A percentile compares a stretch with the other conserved stretches of the same genome.
phyloP scores from a whole-genome alignment of 2,329 filamentous ascomycete genomes.

The Colletotrichum truncatum region DNA sequence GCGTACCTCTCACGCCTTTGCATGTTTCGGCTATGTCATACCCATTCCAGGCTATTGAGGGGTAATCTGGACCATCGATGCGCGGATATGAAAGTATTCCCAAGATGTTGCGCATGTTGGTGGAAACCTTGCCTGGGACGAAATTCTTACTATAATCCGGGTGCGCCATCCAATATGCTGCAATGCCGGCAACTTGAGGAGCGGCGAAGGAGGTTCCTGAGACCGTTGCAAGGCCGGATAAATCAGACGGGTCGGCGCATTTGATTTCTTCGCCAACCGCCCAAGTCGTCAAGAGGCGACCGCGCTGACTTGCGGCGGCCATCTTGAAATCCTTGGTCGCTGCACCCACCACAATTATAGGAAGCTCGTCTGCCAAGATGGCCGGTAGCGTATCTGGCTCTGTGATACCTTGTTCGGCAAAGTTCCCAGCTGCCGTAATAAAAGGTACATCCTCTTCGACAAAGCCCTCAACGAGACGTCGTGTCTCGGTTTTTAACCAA shows the following conservation, averaged over 20 bases:
- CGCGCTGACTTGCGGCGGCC: background rate
- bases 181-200: background rate
- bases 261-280: background rate
- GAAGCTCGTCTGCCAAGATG: background rate
- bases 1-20: background rate
- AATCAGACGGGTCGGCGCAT: background rate
- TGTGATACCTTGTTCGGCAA: background rate
- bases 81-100: background rate
- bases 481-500: background rate
- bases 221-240: background rate
- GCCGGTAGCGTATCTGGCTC: background rate
- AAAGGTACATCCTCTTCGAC: background rate
- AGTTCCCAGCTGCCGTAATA: background rate
- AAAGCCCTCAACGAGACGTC: background rate
- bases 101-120: background rate
- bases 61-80: background rate
- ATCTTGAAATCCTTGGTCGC: background rate
- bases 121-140: background rate
- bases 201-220: constrained; percentile 3
- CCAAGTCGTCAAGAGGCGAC: background rate
- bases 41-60: constrained; percentile 6
- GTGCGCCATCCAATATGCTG: constrained; percentile 6
- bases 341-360: constrained; percentile 2
- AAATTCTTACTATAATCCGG: background rate
- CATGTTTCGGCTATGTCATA: background rate